phyloP scores from a whole-genome alignment of 495 filamentous ascomycete genomes.

The Hyaloscypha bicolor region DNA sequence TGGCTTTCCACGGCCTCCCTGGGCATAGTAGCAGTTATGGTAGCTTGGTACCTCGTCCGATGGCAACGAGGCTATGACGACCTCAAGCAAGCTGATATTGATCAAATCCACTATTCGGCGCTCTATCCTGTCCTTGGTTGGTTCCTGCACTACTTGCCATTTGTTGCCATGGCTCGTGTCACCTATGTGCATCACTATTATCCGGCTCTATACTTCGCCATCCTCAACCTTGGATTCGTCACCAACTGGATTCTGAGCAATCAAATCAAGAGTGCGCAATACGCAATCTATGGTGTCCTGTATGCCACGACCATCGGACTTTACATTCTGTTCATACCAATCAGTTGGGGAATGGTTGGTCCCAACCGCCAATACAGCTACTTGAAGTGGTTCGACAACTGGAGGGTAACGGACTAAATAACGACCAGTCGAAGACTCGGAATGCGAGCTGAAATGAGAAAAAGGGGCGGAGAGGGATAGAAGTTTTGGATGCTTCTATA shows the following conservation, averaged over 20 bases:
- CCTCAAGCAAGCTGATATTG: slow-evolving; percentile 75
- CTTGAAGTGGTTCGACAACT: slow-evolving; percentile 83
- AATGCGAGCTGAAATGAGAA: background rate
- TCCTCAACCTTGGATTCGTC: slow-evolving; percentile 85
- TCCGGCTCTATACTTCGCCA: slow-evolving; percentile 97
- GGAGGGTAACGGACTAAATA: slow-evolving; percentile 64
- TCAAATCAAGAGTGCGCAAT: slow-evolving; percentile 59
- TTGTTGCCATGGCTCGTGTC: slow-evolving; percentile 95
- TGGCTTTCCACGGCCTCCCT: slow-evolving; percentile 88
- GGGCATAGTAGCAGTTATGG: slow-evolving; percentile 66
- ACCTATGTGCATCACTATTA: slow-evolving; percentile 99
- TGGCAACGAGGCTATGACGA: slow-evolving; percentile 96
- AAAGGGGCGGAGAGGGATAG: slow-evolving; percentile 2
- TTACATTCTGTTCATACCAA: slow-evolving; percentile 88
- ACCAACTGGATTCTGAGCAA: slow-evolving; percentile 78
- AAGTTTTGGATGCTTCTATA: slow-evolving; percentile 7
- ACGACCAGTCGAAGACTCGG: background rate
- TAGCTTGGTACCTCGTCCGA: slow-evolving; percentile 85
- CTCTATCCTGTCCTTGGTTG: slow-evolving; percentile 91
- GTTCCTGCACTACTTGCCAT: slow-evolving; percentile 95
- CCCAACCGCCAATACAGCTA: slow-evolving; percentile 81
- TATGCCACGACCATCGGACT: slow-evolving; percentile 75
- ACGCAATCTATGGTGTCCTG: slow-evolving; percentile 66
- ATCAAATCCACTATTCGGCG: slow-evolving; percentile 92
- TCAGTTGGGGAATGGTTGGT: slow-evolving; percentile 95